Evolutionary conservation across 768 basidiomycete species (phyloP), one percentile per base, ranked within the genome.

Genomic region (Rhodotorula babjevae): DNA sequence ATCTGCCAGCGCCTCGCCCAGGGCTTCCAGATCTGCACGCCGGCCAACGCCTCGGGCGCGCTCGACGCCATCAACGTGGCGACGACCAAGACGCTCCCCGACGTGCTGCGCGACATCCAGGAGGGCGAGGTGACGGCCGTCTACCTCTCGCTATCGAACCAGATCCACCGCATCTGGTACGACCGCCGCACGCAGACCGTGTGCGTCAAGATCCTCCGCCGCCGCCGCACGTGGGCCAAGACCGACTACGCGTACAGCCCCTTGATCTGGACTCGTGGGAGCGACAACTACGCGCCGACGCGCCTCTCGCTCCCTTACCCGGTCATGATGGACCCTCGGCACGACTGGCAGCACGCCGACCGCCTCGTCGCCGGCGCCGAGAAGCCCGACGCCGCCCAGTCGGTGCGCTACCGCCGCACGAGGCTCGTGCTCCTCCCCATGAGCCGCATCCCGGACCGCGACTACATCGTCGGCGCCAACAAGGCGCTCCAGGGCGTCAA

Each of bases 91-190:
- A 73, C 75, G 21, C 42, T 82, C 2, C 79, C 80, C 4, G 81
- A 83, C 63, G 80, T 82, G 2, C 73, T 83, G 3, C 68, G 62
- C 49, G 74, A 74, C 50, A 72, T 77, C 40, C 76, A 79, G 29
- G 58, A 77, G 75, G 75, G 80, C 56, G 68, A 79, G 25, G 75
- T 73, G 46, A 87, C 89, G 63, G 89, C 93, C 1, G 88, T 96
- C 14, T 98, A 90, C 82, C 84, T 98, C 65, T 92, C 92, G 76
- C 93, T 94, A 87, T 89, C 89, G 79, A 95, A 97, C 79, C 92
- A 95, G 81, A 92, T 98, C 56, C 95, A 98, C 81, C 85, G 90
- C 36, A 88, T 99, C 72, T 88, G 89, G 55, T 98, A 93, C 78
- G 91, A 89, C 58, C 78, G 79, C 40, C 77, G 79, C 9, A 90